Conservation (phyloP, 345 rosid genomes). For the Eucalyptus melliodora region DNA sequence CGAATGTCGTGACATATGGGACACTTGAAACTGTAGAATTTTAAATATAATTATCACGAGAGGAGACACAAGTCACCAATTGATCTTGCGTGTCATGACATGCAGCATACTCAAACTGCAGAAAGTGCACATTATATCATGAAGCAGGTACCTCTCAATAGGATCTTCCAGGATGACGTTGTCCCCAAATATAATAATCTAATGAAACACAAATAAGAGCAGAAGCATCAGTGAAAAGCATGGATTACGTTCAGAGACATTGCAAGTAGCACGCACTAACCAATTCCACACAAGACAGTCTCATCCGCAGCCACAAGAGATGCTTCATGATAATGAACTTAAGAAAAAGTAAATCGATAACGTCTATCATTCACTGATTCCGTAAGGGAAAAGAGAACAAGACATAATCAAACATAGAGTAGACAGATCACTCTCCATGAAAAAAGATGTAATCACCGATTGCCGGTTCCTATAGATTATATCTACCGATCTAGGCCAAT, state of each 20-base stretch:
- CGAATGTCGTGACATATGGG: background rate
- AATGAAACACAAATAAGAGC: background rate
- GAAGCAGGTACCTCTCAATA: constrained; percentile 50
- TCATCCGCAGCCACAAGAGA: background rate
- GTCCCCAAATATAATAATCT: constrained; percentile 84
- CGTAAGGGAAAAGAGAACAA: background rate
- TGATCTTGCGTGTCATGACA: background rate
- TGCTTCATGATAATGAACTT: background rate
- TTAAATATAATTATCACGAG: background rate
- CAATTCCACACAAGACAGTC: background rate
- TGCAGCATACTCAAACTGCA: background rate
- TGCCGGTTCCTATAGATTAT: background rate
- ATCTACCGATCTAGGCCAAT: background rate
- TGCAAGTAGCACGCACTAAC: background rate
- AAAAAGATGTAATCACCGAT: background rate
- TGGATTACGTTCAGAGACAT: background rate
- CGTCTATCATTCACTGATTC: background rate
- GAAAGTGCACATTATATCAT: background rate
- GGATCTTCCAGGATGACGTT: constrained; percentile 82
- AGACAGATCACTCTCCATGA: background rate
- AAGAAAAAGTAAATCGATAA: background rate
- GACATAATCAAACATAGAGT: background rate
- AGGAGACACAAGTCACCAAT: background rate
- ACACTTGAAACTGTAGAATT: background rate
- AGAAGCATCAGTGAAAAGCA: background rate